Evolutionary conservation across 495 filamentous ascomycete genomes (phyloP), one percentile per base, ranked within the genome.

Genomic region (Geopyxis carbonaria): DNA sequence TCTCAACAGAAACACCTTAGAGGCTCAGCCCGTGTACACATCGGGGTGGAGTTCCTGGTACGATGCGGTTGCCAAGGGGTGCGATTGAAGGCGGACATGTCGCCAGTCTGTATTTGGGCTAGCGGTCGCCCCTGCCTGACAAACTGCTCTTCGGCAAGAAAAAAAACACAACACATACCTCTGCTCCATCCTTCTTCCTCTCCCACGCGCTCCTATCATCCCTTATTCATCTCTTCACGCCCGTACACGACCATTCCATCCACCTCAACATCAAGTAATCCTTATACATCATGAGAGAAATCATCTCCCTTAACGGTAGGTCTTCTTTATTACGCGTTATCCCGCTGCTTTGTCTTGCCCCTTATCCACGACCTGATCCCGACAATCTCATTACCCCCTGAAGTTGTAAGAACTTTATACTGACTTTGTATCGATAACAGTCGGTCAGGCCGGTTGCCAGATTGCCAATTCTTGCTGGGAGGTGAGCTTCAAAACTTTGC

Each of bases 381-480:
- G 11, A 39, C 18, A 37, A 11, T 11, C 11, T 13, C 21, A 21
- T 25, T 30, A 32, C 39, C 41, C 38, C 48, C 41, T 39, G 40
- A 47, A 33, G 21, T 42, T 34, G 36, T 36, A 19, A 29, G 21
- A 32, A 40, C 33, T 19, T 39, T 36, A n/a, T 47, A 45, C 54
- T 57, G 43, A 55, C 40, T 34, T 30, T 16, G 22, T 39, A 22
- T 22, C 36, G 36, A 39, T 41, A 62, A 69, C 57, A 97, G 89
- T 97, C 67, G 89, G 89, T 66, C 89, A 97, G 73, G 89, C 89
- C 59, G 89, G 89, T 78, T 94, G 91, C 73, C 89, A 97, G 64
- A 97, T 97, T 61, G 89, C 86, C 63, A 97, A 97, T 69, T 89
- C 91, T 50, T 97, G 91, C 75, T 97, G 89, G 89, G 89, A 97